Conservation (phyloP, 2,329 filamentous ascomycete species). For the Botrytis fragariae region DNA sequence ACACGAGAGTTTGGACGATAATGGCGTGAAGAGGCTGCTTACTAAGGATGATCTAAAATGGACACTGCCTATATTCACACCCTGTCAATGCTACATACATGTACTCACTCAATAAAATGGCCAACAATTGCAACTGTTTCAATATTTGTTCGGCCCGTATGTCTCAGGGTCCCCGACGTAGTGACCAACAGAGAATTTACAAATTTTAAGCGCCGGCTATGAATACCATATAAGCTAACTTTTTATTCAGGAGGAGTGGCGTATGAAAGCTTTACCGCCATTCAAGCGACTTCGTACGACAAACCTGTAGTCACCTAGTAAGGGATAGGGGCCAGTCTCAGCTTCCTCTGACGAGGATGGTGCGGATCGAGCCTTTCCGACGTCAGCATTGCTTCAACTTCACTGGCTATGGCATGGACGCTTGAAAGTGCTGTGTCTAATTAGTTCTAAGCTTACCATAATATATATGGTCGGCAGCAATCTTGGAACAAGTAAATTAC, state of each 20-base stretch:
- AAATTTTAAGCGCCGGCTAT: slow-evolving; percentile 7
- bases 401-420: background rate
- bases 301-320: background rate
- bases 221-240: background rate
- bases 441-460: background rate
- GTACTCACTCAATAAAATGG: background rate
- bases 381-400: background rate
- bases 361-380: background rate
- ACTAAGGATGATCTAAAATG: background rate
- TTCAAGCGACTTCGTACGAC: slow-evolving; percentile 5
- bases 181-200: background rate
- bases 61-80: background rate
- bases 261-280: background rate
- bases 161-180: background rate
- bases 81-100: background rate
- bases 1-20: background rate
- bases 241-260: background rate
- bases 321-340: background rate
- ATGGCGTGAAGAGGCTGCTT: background rate
- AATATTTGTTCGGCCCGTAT: background rate
- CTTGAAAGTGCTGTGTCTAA: background rate
- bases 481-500: background rate
- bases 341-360: background rate
- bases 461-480: background rate
- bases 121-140: background rate